A percentile compares a stretch with the other conserved stretches of the same genome.
These are phyloP conservation scores for Dendrobium chrysotoxum DNA, from an alignment of 106 monocot genomes.

Conservation along the genomic window DNA sequence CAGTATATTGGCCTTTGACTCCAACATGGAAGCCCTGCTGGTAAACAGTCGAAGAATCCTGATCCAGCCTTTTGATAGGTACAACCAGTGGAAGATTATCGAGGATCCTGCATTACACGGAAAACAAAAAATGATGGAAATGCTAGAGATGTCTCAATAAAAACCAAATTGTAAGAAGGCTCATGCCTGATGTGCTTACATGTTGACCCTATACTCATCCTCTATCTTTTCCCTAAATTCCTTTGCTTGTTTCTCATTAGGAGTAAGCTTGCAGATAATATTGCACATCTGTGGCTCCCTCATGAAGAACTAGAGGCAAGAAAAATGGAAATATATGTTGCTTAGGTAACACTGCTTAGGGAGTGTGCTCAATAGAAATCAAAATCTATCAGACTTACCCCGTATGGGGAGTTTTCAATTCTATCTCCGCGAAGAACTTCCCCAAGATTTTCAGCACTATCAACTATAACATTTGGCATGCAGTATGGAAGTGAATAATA, in stretches of 20 bases:
- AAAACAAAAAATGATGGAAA: background rate
- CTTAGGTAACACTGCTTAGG: background rate
- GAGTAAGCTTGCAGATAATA: constrained; percentile 67
- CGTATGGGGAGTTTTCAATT: constrained; percentile 95
- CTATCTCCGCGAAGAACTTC: constrained; percentile 98
- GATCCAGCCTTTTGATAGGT: constrained; percentile 55
- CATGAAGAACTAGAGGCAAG: constrained; percentile 75
- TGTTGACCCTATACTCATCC: constrained; percentile 89
- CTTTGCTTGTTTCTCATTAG: constrained; percentile 55
- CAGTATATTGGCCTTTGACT: constrained; percentile 60
- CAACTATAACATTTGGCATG: constrained; percentile 62
- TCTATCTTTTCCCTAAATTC: constrained; percentile 89
- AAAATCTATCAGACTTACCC: constrained; percentile 34
- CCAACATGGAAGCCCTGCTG: constrained; percentile 86
- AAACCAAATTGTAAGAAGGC: constrained; percentile 1
- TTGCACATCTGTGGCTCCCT: constrained; percentile 77
- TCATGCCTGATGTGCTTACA: constrained; percentile 29
- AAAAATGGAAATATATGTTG: background rate
- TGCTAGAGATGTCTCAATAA: background rate
- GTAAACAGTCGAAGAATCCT: constrained; percentile 48
- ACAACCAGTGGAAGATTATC: constrained; percentile 96
- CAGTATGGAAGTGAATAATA: constrained; percentile 95
- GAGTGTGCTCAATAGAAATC: background rate
- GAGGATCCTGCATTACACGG: constrained; percentile 65
- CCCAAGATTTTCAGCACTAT: constrained; percentile 97